phyloP scores from a whole-genome alignment of 1,139 yeast species.

The Yamadazyma songkhlaensis region DNA sequence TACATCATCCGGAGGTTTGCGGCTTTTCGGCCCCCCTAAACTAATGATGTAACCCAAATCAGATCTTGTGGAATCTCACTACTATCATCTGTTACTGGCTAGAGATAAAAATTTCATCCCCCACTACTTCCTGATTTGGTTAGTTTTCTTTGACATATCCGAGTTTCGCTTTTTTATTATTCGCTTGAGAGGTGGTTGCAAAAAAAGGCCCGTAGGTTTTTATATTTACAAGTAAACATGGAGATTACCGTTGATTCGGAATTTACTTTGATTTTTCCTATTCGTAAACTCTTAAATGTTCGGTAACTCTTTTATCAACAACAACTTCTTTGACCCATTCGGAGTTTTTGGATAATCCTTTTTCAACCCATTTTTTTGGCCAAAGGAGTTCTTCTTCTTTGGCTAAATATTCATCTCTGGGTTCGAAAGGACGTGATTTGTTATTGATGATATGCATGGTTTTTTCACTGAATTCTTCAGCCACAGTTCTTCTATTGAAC shows the following conservation, averaged over 20 bases:
- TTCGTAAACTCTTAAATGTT: constrained; percentile 33
- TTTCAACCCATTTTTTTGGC: constrained; percentile 84
- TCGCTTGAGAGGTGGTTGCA: neutral
- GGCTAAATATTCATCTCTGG: constrained; percentile 54
- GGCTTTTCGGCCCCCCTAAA: no score
- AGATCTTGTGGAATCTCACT: no score
- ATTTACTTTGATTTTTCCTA: neutral
- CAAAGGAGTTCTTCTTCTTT: constrained; percentile 80
- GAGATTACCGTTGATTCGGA: no score
- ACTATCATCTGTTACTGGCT: neutral
- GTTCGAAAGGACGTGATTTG: constrained; percentile 53
- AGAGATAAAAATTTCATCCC: neutral
- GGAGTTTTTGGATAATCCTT: constrained; percentile 65
- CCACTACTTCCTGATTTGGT: no score
- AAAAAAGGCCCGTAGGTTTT: neutral
- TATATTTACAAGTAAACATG: neutral
- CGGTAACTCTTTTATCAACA: constrained; percentile 65
- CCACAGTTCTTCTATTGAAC: constrained; percentile 68
- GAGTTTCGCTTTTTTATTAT: neutral
- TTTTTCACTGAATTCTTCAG: constrained; percentile 65
- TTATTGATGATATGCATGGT: constrained; percentile 62
- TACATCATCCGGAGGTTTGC: no score
- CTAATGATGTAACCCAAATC: no score
- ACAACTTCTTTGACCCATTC: constrained; percentile 86
- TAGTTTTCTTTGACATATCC: neutral